These are phyloP conservation scores for Raphanus sativus DNA, from an alignment of 345 rosid species.

Conservation along the genomic window DNA sequence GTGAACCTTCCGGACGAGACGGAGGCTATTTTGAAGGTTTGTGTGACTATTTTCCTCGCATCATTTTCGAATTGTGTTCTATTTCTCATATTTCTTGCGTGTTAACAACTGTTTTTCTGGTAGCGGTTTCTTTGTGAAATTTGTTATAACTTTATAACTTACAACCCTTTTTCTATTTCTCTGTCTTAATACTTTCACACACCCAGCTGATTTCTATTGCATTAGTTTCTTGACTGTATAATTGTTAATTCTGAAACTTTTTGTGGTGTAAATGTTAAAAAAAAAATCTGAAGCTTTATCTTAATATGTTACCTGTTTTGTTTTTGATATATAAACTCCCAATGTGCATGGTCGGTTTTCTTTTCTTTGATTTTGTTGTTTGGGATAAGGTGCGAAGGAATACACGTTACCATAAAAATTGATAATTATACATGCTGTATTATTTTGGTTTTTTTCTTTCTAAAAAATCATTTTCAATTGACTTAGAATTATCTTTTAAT, in stretches of 20 bases:
- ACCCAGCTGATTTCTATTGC: not conserved
- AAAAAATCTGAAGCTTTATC: not conserved
- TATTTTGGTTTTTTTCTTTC: not conserved
- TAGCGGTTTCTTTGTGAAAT: slow-evolving; percentile 16
- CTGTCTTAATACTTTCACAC: not conserved
- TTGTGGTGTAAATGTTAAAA: too few species aligned
- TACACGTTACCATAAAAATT: slow-evolving; percentile 31
- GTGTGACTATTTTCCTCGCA: slow-evolving; percentile 15
- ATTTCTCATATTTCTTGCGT: slow-evolving; percentile 35
- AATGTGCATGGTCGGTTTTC: slow-evolving; percentile 11
- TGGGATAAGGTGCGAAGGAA: slow-evolving; percentile 10
- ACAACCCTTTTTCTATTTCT: not conserved
- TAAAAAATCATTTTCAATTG: slow-evolving; percentile 34
- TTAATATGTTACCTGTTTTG: not conserved
- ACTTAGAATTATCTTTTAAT: slow-evolving; percentile 22
- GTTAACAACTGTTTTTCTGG: slow-evolving; percentile 29
- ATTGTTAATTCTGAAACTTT: not conserved
- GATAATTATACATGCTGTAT: slow-evolving; percentile 11
- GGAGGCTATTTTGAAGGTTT: slow-evolving; percentile 72
- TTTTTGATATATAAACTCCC: slow-evolving; percentile 6
- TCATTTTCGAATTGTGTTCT: slow-evolving; percentile 9
- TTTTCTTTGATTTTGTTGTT: not conserved
- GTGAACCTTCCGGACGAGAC: slow-evolving; percentile 84
- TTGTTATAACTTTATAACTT: not conserved
- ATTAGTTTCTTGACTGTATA: not conserved